Evolutionary conservation across 305 asterid genomes (phyloP), one percentile per base, ranked within the genome.

Genomic region (Fraxinus paxiana): DNA sequence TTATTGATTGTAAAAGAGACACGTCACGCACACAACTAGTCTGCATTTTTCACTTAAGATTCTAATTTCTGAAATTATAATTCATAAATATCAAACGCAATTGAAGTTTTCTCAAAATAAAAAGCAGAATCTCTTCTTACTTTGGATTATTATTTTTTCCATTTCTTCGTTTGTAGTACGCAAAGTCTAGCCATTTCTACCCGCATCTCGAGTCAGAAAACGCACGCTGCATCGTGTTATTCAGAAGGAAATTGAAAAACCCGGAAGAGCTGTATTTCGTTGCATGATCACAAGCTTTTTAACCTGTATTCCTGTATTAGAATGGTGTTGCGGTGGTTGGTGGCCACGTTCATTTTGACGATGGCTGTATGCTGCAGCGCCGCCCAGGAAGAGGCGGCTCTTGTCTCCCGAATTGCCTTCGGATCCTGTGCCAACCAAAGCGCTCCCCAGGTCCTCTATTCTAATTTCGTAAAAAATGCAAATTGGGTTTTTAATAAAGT

Each of bases 341-440:
- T 28, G 69, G 77, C 77, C 18, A 17, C 61, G 24, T 38, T 79
- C 31, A 6, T 79, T 24, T n/a, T 46, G 15, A 28, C 65, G 56
- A 65, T 59, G n/a, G 46, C 67, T 2, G 69, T 46, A 28, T 4
- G 48, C 18, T 3, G 75, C 75, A 0, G 28, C 37, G 30, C 72
- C 18, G 37, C 77, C 75, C 3, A 1, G 10, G 76, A 75, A 28
- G 76, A 67, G 33, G 80, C 24, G 5, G 79, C 77, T 30, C 73
- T 79, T 12, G 83, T 85, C 37, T 75, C 81, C 41, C 76, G 85
- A 46, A 82, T 82, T 71, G 85, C 87, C 28, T 82, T 85, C 71
- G 87, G 87, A 43, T 85, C 85, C 30, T 85, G 87, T 78, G 83
- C 87, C 70, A 85, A 85, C 78, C 85, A 82, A 73, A 82, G 85